Evolutionary conservation across 306 rosid species (phyloP).

Genomic region (Alnus rubra): DNA sequence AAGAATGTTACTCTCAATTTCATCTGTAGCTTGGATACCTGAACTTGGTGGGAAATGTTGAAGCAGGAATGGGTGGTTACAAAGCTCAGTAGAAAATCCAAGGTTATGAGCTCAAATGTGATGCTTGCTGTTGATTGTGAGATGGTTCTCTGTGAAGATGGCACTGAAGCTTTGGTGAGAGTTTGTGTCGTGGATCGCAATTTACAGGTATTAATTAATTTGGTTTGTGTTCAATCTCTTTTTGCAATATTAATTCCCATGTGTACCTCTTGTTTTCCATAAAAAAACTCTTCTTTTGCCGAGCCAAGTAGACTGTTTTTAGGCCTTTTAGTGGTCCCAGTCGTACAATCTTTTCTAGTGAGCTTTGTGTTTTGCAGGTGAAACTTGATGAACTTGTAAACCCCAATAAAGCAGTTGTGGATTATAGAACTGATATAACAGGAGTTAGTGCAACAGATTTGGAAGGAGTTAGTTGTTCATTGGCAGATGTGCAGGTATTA

Average conservation of each 20-base stretch:
- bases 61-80: conserved; percentile 72
- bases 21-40: conserved; percentile 4
- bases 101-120: conserved; percentile 44
- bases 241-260: not conserved
- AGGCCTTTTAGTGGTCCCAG: conserved; percentile 4
- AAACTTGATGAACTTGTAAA: conserved; percentile 67
- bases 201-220: conserved; percentile 53
- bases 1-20: not conserved
- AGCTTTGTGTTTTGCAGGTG: conserved; percentile 56
- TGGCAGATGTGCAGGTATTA: conserved; percentile 73
- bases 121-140: conserved; percentile 92
- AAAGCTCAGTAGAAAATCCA: conserved; percentile 49
- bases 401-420: conserved; percentile 58
- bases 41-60: conserved; percentile 33
- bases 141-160: conserved; percentile 95
- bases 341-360: conserved; percentile 14
- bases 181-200: conserved; percentile 77
- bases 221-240: conserved; percentile 3
- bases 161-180: conserved; percentile 77
- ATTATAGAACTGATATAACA: conserved; percentile 79
- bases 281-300: not conserved
- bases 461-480: conserved; percentile 56
- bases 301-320: not conserved
- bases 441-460: conserved; percentile 69
- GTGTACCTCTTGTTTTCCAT: not conserved